Evolutionary conservation across 495 filamentous ascomycete species (phyloP), one percentile per base, ranked within the genome.

Genomic region (Parmelia sp.): DNA sequence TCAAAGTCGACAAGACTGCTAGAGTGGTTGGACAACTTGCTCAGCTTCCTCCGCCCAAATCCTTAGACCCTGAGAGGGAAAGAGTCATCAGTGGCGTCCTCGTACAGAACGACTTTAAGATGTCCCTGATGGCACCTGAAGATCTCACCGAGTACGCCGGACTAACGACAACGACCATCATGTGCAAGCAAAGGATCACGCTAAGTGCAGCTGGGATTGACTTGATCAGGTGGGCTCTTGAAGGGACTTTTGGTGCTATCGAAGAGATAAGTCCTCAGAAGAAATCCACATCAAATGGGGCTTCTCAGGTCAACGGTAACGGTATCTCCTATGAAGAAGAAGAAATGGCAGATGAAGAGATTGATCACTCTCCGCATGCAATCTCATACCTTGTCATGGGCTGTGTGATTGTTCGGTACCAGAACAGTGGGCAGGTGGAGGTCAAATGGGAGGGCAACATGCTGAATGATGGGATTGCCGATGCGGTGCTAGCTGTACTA

Each of bases 361-460:
- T 84, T 57, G 72, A 75, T 51, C 63, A 70, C 36, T 66, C 71
- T 27, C 65, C 72, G 35, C 25, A 63, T 42, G 73, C 73, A 0
- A 70, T 76, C 31, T 79, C 82, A 21, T 95, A 90, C 68, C 76
- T 90, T 19, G 84, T 98, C 69, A 96, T 98, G 94, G 93, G 90
- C 62, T 94, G 90, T 73, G 85, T 96, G 19, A 83, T 82, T 25
- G 85, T 96, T 27, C 83, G 86, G 49, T 88, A 90, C 71, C 77
- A 84, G 35, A 78, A 73, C 55, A 84, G 80, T 62, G 88, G 91
- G 29, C 88, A 93, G 70, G 83, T 98, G 11, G 91, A 93, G 70
- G 76, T 97, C 2, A 91, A 96, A 72, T 98, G 94, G 94, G 94
- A 97, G 70, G 94, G 93, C 36, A 98, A 96, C 71, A 89, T 96